A percentile compares a stretch with the other conserved stretches of the same genome.
Evolutionary conservation across 768 basidiomycete species (phyloP).

Genomic region (Tricholoma saponaceum): DNA sequence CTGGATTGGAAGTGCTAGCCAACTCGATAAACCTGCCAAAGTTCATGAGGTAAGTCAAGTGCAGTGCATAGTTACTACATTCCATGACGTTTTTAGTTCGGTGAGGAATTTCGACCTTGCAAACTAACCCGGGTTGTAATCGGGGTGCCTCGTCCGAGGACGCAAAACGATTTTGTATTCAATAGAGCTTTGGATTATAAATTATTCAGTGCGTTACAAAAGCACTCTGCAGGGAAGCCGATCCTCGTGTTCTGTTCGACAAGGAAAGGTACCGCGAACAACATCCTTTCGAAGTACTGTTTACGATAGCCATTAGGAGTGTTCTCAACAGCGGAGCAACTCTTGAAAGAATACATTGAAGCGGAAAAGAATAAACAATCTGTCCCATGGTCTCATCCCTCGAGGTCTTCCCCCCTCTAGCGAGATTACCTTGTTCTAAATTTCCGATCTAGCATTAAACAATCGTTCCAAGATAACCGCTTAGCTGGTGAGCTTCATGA

Average conservation of each 20-base stretch:
- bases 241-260: constrained; percentile 88
- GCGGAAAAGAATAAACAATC: constrained; percentile 41
- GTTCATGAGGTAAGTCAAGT: constrained; percentile 56
- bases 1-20: constrained; percentile 66
- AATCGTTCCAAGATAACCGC: constrained; percentile 62
- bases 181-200: constrained; percentile 65
- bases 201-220: constrained; percentile 67
- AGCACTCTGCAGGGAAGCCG: constrained; percentile 76
- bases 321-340: constrained; percentile 65
- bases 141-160: constrained; percentile 56
- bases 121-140: constrained; percentile 70
- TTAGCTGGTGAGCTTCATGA: constrained; percentile 47
- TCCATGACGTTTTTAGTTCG: constrained; percentile 57
- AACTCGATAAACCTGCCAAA: constrained; percentile 42
- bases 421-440: constrained; percentile 1
- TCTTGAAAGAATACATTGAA: constrained; percentile 69
- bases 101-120: constrained; percentile 89
- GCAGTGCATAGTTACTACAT: background rate
- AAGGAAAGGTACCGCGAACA: constrained; percentile 57
- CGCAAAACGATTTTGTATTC: constrained; percentile 79
- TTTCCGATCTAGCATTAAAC: constrained; percentile 42
- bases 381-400: constrained; percentile 68
- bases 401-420: constrained; percentile 33
- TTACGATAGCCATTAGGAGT: constrained; percentile 35
- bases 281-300: background rate